A percentile compares a stretch with the other conserved stretches of the same genome.
phyloP scores from a whole-genome alignment of 2,329 filamentous ascomycete species.

The Cladorrhinum sp. region DNA sequence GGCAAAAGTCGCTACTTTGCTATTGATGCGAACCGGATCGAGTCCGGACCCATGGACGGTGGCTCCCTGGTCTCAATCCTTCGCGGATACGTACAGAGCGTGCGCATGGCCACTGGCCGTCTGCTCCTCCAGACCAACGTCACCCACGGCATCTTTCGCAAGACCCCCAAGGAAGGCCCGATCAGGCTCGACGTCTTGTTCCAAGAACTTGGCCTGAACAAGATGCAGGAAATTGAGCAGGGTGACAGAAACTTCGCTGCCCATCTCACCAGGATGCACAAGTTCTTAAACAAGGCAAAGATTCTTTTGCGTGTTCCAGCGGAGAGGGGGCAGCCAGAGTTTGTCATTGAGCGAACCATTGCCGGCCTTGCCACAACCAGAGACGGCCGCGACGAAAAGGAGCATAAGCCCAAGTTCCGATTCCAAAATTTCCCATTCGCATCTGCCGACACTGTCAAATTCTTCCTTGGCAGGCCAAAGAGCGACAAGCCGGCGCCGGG shows the following conservation, averaged over 20 bases:
- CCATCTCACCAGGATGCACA: constrained; percentile 33
- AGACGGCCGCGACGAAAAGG: constrained; percentile 17
- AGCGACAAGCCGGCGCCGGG: constrained; percentile 2
- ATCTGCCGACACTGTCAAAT: constrained; percentile 31
- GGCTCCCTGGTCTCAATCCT: constrained; percentile 38
- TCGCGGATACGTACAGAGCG: constrained; percentile 55
- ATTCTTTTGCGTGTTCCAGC: constrained; percentile 28
- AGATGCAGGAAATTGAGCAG: constrained; percentile 8
- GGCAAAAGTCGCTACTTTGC: constrained; percentile 51
- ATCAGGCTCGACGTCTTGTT: constrained; percentile 37
- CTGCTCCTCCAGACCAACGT: constrained; percentile 56
- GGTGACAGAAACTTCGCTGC: neutral
- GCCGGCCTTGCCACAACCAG: constrained; percentile 26
- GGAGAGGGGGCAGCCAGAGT: constrained; percentile 32
- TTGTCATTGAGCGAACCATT: constrained; percentile 31
- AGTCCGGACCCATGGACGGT: constrained; percentile 12
- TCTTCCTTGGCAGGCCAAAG: constrained; percentile 29
- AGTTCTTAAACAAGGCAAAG: constrained; percentile 39
- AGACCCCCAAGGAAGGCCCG: constrained; percentile 15
- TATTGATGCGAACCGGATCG: constrained; percentile 28
- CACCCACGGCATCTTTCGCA: constrained; percentile 51
- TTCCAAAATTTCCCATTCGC: constrained; percentile 12
- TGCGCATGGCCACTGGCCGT: constrained; percentile 51
- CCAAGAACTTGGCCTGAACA: constrained; percentile 3
- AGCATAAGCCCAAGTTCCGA: constrained; percentile 1